phyloP scores from a whole-genome alignment of 2,329 filamentous ascomycete species.

The Hirsutella minnesotensis region DNA sequence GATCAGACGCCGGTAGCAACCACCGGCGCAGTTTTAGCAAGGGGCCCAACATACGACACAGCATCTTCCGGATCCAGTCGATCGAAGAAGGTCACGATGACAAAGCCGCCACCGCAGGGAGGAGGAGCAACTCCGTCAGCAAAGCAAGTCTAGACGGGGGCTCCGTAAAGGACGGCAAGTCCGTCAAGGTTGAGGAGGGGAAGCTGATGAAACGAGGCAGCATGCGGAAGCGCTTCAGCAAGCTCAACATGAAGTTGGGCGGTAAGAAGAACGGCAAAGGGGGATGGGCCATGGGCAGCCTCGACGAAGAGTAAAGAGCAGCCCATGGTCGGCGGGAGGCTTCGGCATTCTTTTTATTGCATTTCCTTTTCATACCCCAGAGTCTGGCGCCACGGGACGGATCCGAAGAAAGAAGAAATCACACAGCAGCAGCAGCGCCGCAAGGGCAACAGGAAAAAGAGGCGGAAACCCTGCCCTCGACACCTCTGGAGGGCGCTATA shows the following conservation, averaged over 20 bases:
- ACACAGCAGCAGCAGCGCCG: too few species aligned
- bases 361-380: too few species aligned
- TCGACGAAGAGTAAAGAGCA: conserved; percentile 39
- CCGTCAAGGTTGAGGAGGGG: conserved; percentile 16
- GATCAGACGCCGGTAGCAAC: conserved; percentile 19
- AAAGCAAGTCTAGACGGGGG: conserved; percentile 17
- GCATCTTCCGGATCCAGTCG: conserved; percentile 32
- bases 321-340: too few species aligned
- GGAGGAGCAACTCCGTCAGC: conserved; percentile 11
- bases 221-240: conserved; percentile 67
- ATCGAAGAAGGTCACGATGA: conserved; percentile 14
- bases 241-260: conserved; percentile 63
- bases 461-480: too few species aligned
- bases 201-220: conserved; percentile 40
- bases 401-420: too few species aligned
- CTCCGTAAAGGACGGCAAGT: conserved; percentile 11
- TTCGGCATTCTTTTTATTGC: too few species aligned
- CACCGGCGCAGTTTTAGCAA: conserved; percentile 20
- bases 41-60: conserved; percentile 19
- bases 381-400: too few species aligned
- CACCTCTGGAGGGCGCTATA: too few species aligned
- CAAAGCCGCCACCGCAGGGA: conserved; percentile 3
- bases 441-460: too few species aligned
- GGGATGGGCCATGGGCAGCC: conserved; percentile 37
- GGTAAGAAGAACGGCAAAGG: conserved; percentile 54